Conservation (phyloP, 202 grass and related monocot species). For the Dendrocalamus latiflorus region DNA sequence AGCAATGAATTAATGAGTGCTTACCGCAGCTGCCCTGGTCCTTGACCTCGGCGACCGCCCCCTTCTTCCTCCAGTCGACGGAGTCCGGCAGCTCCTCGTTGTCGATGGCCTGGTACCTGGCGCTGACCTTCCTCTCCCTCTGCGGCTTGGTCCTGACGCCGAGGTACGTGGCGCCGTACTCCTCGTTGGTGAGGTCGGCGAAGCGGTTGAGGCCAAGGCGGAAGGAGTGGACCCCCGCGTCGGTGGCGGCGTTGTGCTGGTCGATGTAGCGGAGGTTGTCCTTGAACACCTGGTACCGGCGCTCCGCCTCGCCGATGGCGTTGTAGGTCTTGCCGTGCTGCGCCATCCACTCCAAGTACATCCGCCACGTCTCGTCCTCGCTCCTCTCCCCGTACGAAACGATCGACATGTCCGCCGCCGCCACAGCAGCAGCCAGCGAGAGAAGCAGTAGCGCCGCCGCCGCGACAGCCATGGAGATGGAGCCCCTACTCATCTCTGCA, state of each 20-base stretch:
- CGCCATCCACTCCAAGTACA: constrained; percentile 65
- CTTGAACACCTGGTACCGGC: constrained; percentile 52
- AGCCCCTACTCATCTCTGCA: not conserved
- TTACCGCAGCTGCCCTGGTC: constrained; percentile 81
- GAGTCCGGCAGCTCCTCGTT: constrained; percentile 54
- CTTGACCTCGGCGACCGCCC: constrained; percentile 58
- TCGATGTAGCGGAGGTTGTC: constrained; percentile 81
- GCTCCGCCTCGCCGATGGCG: constrained; percentile 55
- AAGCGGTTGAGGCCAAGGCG: constrained; percentile 78
- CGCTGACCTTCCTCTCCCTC: constrained; percentile 26
- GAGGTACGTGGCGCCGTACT: constrained; percentile 71
- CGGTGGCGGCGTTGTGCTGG: constrained; percentile 67
- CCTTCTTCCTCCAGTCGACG: constrained; percentile 80
- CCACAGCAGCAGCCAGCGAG: not conserved
- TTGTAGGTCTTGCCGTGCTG: constrained; percentile 45
- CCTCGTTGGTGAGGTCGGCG: no score
- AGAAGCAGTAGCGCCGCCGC: constrained; percentile 17
- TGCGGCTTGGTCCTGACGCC: constrained; percentile 14
- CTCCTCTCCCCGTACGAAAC: constrained; percentile 65
- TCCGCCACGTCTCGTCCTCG: constrained; percentile 60
- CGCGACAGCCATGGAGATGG: not conserved
- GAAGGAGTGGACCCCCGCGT: constrained; percentile 69
- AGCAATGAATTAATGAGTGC: not conserved
- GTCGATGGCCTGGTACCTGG: constrained; percentile 44
- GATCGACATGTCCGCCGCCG: constrained; percentile 72